Percentiles rank a stretch among this genome's conserved stretches.
Conservation (phyloP, 2,329 filamentous ascomycete genomes). For the Cladosporium colombiae region DNA sequence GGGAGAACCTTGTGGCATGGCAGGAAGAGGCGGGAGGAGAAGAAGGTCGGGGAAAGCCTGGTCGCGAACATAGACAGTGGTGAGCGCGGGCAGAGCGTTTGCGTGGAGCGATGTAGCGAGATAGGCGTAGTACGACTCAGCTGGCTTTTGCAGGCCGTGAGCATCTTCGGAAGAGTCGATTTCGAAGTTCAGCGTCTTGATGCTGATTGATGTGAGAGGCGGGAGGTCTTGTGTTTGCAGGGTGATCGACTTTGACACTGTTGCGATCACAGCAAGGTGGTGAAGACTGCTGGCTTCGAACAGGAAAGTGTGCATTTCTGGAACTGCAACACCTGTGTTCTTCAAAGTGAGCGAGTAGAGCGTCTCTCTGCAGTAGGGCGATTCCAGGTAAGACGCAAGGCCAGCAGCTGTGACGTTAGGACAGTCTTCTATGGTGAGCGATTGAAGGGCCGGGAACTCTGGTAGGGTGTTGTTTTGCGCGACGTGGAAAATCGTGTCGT, state of each 20-base stretch:
- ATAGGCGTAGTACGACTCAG: slow-evolving; percentile 76
- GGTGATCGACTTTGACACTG: slow-evolving; percentile 59
- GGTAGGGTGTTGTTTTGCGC: slow-evolving; percentile 61
- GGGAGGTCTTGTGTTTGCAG: slow-evolving; percentile 54
- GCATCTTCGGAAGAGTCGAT: slow-evolving; percentile 66
- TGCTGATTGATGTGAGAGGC: slow-evolving; percentile 66
- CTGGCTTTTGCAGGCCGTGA: slow-evolving; percentile 57
- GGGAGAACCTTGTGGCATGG: slow-evolving; percentile 45
- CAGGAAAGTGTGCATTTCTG: slow-evolving; percentile 62
- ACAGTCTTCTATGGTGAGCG: slow-evolving; percentile 70
- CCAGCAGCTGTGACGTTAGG: slow-evolving; percentile 72
- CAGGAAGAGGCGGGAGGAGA: slow-evolving; percentile 66
- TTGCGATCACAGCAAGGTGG: slow-evolving; percentile 59
- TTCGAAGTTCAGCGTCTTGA: slow-evolving; percentile 78
- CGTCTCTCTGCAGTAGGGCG: slow-evolving; percentile 58
- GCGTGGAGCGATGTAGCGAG: slow-evolving; percentile 79
- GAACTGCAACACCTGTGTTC: slow-evolving; percentile 68
- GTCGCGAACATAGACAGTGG: slow-evolving; percentile 82
- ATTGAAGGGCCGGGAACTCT: slow-evolving; percentile 71
- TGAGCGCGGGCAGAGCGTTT: slow-evolving; percentile 71
- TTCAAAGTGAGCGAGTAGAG: slow-evolving; percentile 71
- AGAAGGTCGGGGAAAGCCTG: slow-evolving; percentile 79
- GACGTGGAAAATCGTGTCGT: slow-evolving; percentile 73
- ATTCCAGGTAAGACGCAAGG: slow-evolving; percentile 66
- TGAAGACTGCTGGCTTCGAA: slow-evolving; percentile 58